Evolutionary conservation across 225 moss, liverwort and hornwort genomes (phyloP), one percentile per base, ranked within the genome.

Genomic region (Pleurozium schreberi): DNA sequence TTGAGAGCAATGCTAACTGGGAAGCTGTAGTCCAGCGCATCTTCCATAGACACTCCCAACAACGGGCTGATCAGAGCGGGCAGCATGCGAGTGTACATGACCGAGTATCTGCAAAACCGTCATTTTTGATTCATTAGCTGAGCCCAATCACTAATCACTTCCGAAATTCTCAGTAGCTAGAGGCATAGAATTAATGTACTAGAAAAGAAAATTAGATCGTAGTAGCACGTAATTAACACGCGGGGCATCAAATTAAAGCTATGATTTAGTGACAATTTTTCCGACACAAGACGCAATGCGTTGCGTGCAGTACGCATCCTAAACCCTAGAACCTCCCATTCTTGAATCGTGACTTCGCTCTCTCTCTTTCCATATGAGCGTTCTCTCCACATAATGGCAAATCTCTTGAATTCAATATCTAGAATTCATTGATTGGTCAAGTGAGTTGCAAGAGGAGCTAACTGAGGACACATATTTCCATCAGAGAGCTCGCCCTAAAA

Each of bases 11-110:
- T 9, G 58, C 90, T 88, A 22, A 91, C 1, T 8, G 89, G 88
- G 75, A 91, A 74, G 75, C 83, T 63, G 81, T 88, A 90, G 11
- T 91, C 93, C 70, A 93, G 6, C 8, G 86, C 84, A 9, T 88
- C 63, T 0, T 17, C 25, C 10, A 1, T 1, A 14, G 89, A 59
- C 9, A 93, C 16, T 27, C 70, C 36, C 47, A 52, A 45, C 50
- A 88, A 40, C 26, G 27, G 61, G 36, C 5, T 1, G 36, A 91
- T 57, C 6, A 91, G 42, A 6, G 0, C 0, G 10, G 88, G 93
- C 55, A 93, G 75, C 17, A 11, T 1, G 31, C 93, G 91, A 43
- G 93, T 90, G 90, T 91, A 93, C 90, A 91, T 91, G 7, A 93
- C 88, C 21, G 88, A 89, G 75, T 93, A 93, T 64, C 93, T 93